phyloP scores from a whole-genome alignment of 2,329 filamentous ascomycete genomes.

The Xylariaceae sp. region DNA sequence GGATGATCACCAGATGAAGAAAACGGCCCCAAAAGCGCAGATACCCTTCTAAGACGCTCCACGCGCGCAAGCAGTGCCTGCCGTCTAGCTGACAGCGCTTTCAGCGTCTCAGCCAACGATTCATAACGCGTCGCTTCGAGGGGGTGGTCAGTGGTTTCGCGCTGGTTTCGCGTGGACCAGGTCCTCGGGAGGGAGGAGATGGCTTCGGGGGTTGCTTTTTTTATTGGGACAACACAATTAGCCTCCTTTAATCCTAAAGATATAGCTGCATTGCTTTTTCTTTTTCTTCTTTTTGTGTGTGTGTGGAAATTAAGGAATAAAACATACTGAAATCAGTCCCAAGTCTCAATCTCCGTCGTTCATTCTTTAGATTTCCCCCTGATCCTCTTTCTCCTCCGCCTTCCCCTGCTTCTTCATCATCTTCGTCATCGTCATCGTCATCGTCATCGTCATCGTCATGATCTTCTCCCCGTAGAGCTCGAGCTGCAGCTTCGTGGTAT shows the following conservation, averaged over 20 bases:
- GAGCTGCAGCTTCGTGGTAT: conserved; percentile 49
- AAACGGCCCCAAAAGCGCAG: conserved; percentile 48
- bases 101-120: conserved; percentile 44
- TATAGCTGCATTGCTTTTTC: not conserved
- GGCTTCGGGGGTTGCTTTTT: conserved; percentile 36
- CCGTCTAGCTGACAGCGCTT: conserved; percentile 43
- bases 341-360: conserved; percentile 28
- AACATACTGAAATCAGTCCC: conserved; percentile 25
- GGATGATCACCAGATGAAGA: conserved; percentile 19
- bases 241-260: no score
- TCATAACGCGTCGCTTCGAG: conserved; percentile 47
- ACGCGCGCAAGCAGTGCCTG: conserved; percentile 37
- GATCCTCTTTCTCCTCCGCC: no score
- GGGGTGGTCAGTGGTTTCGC: conserved; percentile 36
- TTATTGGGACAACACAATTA: not conserved
- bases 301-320: not conserved
- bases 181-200: conserved; percentile 43
- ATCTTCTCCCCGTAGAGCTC: conserved; percentile 31
- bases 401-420: no score
- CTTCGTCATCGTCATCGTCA: conserved; percentile 33
- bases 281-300: not conserved
- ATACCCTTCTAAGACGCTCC: conserved; percentile 45
- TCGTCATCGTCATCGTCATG: conserved; percentile 30
- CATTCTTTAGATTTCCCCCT: conserved; percentile 27
- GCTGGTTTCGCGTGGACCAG: conserved; percentile 39